Percentiles rank a stretch among this genome's conserved stretches.
phyloP scores from a whole-genome alignment of 202 grass and related monocot genomes.

The Schoenoplectus triqueter region DNA sequence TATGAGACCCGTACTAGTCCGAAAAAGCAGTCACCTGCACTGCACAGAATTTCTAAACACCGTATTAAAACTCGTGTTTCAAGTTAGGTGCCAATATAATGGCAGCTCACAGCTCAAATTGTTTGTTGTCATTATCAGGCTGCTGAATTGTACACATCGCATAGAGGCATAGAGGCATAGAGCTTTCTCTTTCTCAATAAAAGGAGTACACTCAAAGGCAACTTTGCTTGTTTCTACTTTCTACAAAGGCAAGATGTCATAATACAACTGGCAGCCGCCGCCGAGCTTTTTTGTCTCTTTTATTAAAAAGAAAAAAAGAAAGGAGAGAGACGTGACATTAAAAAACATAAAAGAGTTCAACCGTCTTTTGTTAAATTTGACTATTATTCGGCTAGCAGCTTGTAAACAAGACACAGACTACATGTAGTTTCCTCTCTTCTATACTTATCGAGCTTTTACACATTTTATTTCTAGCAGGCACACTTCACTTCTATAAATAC shows the following conservation, averaged over 20 bases:
- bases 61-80: neutral
- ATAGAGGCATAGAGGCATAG: neutral
- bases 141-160: neutral
- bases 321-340: neutral
- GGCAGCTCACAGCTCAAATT: neutral
- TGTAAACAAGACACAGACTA: conserved; percentile 7
- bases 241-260: neutral
- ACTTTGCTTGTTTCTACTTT: neutral
- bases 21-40: too few species aligned
- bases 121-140: neutral
- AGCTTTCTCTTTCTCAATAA: neutral
- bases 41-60: too few species aligned
- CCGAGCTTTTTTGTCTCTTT: neutral
- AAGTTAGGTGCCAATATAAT: neutral
- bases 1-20: too few species aligned
- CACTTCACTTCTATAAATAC: neutral
- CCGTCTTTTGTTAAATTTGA: neutral
- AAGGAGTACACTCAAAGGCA: neutral
- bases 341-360: neutral
- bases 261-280: neutral
- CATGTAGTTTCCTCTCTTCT: neutral
- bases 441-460: neutral
- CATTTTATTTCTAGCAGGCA: conserved; percentile 14
- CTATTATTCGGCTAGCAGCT: neutral
- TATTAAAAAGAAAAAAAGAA: neutral